Base-by-base conservation (phyloP, 257 asterid species). In the Fraxinus quadrangulata region DNA sequence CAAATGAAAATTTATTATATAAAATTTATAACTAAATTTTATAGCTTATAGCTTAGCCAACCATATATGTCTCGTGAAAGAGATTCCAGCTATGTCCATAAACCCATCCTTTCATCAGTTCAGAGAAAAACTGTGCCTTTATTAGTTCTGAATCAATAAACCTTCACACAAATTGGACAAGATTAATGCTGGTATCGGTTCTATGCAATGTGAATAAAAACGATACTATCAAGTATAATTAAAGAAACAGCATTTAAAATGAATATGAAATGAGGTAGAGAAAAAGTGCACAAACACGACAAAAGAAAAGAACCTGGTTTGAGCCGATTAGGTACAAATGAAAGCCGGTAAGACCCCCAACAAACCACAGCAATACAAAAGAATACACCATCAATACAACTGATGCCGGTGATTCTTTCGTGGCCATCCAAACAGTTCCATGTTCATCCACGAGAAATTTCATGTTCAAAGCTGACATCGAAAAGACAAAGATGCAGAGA, bases 301-400 rank as follows among this genome's bases (percentile, higher is more conserved):
- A 77, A 33, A 76, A 28, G 47, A 66, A 51, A 70, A 49, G 40
- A 70, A 92, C 97, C 94, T 91, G 97, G 80, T 90, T 90, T 76
- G 92, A 74, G 79, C 89, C 69, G 16, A 90, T 86, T 71, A 90
- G 89, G 78, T 90, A 91, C 54, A 90, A 65, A 86, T 93, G 98
- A 76, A 93, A 93, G 31, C 90, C 86, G 11, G 96, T 93, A 73
- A 91, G 96, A 68, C 97, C 97, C 26, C 98, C 98, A 30, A 93
- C 93, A 72, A 93, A 93, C 98, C 97, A 91, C 59, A 89, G 85
- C 23, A 87, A 84, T 0, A 93, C 70, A 54, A 93, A 93, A 71
- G 91, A 87, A 68, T 93, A 91, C 23, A 67, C 67, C 83, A 91
- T 83, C 71, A 93, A 87, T 54, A 83, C 69, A 71, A 87, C 86